These are phyloP conservation scores for Gymnopus androsaceus DNA, from an alignment of 1,284 basidiomycete species.

Conservation along the genomic window DNA sequence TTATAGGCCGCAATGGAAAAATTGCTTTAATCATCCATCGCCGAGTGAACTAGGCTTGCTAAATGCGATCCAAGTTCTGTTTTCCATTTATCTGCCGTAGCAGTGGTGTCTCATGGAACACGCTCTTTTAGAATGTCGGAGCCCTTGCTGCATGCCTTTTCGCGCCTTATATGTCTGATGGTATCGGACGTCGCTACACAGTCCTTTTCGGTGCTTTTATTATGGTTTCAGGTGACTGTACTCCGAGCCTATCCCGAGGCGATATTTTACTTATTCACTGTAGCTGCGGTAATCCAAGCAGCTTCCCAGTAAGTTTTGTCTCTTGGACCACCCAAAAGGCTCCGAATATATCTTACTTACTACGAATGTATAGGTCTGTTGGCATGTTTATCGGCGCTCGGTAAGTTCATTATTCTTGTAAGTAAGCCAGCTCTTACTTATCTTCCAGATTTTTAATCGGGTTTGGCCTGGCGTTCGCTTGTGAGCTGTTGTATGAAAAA, in stretches of 20 bases:
- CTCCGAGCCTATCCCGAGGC: too few relatives aligned
- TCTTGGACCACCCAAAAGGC: too few relatives aligned
- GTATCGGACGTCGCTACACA: slow-evolving; percentile 61
- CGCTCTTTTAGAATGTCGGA: slow-evolving; percentile 57
- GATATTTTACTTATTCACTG: too few relatives aligned
- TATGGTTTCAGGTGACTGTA: too few relatives aligned
- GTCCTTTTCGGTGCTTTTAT: slow-evolving; percentile 63
- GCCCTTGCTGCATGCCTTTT: slow-evolving; percentile 66
- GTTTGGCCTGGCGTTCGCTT: slow-evolving; percentile 75
- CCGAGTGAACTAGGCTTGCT: slow-evolving; percentile 66
- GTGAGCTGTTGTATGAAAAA: too few relatives aligned
- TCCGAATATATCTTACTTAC: too few relatives aligned
- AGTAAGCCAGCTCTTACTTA: background rate
- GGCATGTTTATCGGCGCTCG: slow-evolving; percentile 83
- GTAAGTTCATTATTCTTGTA: slow-evolving; percentile 31
- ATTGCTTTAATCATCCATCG: slow-evolving; percentile 56
- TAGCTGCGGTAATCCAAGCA: slow-evolving; percentile 68
- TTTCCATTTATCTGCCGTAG: background rate
- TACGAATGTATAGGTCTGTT: too few relatives aligned
- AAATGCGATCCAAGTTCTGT: slow-evolving; percentile 79
- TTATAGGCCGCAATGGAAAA: slow-evolving; percentile 49
- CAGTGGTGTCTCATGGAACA: slow-evolving; percentile 3
- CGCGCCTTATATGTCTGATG: slow-evolving; percentile 70
- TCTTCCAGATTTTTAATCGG: slow-evolving; percentile 67
- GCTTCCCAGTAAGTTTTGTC: too few relatives aligned